Base-by-base conservation (phyloP, 2,329 filamentous ascomycete genomes). In the Verticillium klebahnii region DNA sequence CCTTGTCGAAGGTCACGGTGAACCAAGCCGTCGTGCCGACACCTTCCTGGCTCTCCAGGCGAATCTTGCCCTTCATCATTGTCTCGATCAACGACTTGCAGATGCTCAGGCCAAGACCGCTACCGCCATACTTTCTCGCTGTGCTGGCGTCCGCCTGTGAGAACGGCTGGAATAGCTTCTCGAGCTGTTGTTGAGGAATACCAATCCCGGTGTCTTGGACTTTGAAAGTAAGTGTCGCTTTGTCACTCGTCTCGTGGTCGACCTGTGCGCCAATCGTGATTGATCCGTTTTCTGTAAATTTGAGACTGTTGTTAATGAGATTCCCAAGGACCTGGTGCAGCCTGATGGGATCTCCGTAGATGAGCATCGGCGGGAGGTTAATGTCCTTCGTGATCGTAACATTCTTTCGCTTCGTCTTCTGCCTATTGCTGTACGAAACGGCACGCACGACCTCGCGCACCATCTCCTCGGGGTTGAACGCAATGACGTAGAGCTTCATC, bases 51-150 rank as follows among this genome's bases (percentile, higher is more conserved):
- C 91, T 95, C 64, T 95, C 89, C 1, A 97, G 84, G 75, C 88
- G 88, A 64, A 97, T 96, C 64, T 84, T 87, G 52, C 93, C 93
- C 64, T 91, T 88, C 85, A 97, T 93, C 75, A 96, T 93, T 23
- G 91, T 92, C 76, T 97, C 91, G 64, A 97, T 93, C 54, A 97
- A 87, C 0, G 91, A 93, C 75, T 97, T 97, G 83, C 93, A 97
- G 66, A 97, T 97, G 70, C 91, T 96, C 54, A 97, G 82, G 2
- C 93, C 93, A 2, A 97, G 86, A 29, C 93, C 93, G 67, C 92
- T 97, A 54, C 93, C 93, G 50, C 93, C 93, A 68, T 97, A 97
- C 71, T 93, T 95, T 59, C 93, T 84, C 60, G 93, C 92, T 2
- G 93, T 96, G 68, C 91, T 95, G 57, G 89, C 90, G 75, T 97